Base-by-base conservation (phyloP, 345 rosid genomes). In the Erucastrum elatum region DNA sequence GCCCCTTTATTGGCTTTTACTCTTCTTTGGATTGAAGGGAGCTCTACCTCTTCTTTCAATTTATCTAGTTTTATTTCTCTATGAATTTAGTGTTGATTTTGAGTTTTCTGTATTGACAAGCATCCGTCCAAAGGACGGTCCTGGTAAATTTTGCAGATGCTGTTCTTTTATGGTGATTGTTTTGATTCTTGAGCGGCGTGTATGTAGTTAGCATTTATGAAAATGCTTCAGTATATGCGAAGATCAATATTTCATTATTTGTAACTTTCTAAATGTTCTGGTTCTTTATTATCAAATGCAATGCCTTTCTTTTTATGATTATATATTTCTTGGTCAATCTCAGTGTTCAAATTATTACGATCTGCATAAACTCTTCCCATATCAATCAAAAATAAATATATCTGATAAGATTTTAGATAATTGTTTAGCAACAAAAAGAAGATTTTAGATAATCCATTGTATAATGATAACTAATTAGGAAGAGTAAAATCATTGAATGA, bases 21-120 rank as follows among this genome's bases (percentile, higher is more conserved):
- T 90, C 85, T 85, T 86, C 70, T 90, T 93, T 93, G 97, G 97
- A 93, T 89, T 93, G 96, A 91, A 93, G 94, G 96, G 98, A 93
- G 94, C 94, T 93, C 98, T 88, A 86, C 88, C 71, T 68, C 79
- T 66, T 74, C 44, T 37, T 44, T 10, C 17, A 17, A 25, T 33
- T 7, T 60, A 5, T 53, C 27, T 39, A 6, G 26, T 17, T 56
- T 10, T 51, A 0, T 39, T 44, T 17, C 7, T 12, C 7, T 31
- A 17, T 53, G 64, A 7, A 8, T 65, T 6, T 1, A 13, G 11
- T 64, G 11, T 15, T 34, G 65, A 3, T n/a, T 10, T 39, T 15
- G 8, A 4, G 1, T 12, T 11, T 15, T 33, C 6, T 33, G 17
- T 55, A 1, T 31, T 16, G 11, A 39, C 4, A 44, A 67, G 21